Evolutionary conservation across 371 early-diverging fungal species (phyloP).

Genomic region (Rhizomucor pusillus): DNA sequence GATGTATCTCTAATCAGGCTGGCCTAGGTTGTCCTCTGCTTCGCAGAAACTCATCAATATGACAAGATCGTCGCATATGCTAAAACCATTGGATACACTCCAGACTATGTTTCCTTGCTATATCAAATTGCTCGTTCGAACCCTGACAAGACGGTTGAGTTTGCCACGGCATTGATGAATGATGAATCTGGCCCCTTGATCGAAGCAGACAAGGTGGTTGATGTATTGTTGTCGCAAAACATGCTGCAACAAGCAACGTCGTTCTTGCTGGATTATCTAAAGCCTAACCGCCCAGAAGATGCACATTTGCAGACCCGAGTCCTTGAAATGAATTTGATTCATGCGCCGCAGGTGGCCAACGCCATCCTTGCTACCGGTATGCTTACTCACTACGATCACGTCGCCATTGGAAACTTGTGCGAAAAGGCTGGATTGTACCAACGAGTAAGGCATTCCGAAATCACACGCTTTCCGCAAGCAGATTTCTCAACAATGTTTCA

Average conservation of each 20-base stretch:
- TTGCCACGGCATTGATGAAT: slow-evolving; percentile 84
- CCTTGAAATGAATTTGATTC: slow-evolving; percentile 96
- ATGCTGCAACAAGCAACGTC: slow-evolving; percentile 96
- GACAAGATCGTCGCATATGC: slow-evolving; percentile 95
- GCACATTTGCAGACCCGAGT: slow-evolving; percentile 92
- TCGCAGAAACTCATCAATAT: slow-evolving; percentile 95
- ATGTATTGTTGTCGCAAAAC: slow-evolving; percentile 90
- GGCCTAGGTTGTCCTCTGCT: slow-evolving; percentile 76
- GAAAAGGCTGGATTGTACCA: slow-evolving; percentile 97
- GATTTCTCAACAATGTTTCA: not conserved
- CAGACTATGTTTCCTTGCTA: slow-evolving; percentile 89
- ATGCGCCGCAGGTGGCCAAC: slow-evolving; percentile 98
- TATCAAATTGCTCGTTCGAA: slow-evolving; percentile 88
- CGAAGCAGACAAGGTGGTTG: slow-evolving; percentile 84
- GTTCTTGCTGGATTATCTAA: slow-evolving; percentile 93
- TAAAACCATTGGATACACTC: slow-evolving; percentile 89
- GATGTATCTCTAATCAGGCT: too few species aligned
- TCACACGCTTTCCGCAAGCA: not conserved
- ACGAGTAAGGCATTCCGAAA: slow-evolving; percentile 48
- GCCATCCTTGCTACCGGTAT: slow-evolving; percentile 95
- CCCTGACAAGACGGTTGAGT: slow-evolving; percentile 92
- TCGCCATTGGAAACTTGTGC: slow-evolving; percentile 87
- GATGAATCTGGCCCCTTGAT: slow-evolving; percentile 85
- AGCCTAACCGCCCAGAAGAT: slow-evolving; percentile 87
- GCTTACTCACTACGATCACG: slow-evolving; percentile 93